phyloP scores from a whole-genome alignment of 2,329 filamentous ascomycete species.

The Scytalidium sp. region DNA sequence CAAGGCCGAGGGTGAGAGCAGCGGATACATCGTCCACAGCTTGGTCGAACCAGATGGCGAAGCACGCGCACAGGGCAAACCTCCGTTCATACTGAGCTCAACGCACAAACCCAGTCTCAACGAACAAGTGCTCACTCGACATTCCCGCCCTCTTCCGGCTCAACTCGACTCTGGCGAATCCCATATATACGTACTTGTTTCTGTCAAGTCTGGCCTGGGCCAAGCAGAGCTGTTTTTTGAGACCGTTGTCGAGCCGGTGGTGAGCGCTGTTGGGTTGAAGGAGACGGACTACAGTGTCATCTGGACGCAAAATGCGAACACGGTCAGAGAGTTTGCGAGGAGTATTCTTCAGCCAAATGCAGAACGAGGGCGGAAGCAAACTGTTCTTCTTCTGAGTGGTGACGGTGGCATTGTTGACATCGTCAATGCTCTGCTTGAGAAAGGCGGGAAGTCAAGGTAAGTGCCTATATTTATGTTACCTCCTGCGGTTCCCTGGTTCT shows the following conservation, averaged over 20 bases:
- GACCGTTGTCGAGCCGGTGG: slow-evolving; percentile 51
- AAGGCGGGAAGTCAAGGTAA: slow-evolving; percentile 17
- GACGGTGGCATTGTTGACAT: slow-evolving; percentile 86
- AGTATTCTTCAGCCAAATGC: slow-evolving; percentile 45
- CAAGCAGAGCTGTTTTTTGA: slow-evolving; percentile 55
- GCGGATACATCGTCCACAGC: slow-evolving; percentile 33
- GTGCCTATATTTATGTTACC: slow-evolving; percentile 13
- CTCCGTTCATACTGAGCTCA: slow-evolving; percentile 25
- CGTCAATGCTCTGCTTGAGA: slow-evolving; percentile 60
- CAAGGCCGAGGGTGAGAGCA: slow-evolving; percentile 7
- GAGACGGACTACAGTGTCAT: slow-evolving; percentile 47
- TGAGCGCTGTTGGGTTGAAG: slow-evolving; percentile 42
- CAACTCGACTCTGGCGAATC: slow-evolving; percentile 24
- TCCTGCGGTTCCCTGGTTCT: no score
- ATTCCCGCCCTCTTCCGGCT: slow-evolving; percentile 33
- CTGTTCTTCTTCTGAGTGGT: slow-evolving; percentile 77
- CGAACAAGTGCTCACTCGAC: slow-evolving; percentile 31
- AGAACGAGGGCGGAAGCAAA: slow-evolving; percentile 45
- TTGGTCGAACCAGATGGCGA: slow-evolving; percentile 33
- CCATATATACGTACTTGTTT: slow-evolving; percentile 62
- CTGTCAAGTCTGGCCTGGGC: slow-evolving; percentile 62
- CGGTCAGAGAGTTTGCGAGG: slow-evolving; percentile 61
- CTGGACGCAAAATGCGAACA: slow-evolving; percentile 60
- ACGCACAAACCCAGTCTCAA: slow-evolving; percentile 33
- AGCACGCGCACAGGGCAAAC: slow-evolving; percentile 12